Base-by-base conservation (phyloP, 192 early-diverging fungal genomes). In the Gorgonomyces haynaldii region DNA sequence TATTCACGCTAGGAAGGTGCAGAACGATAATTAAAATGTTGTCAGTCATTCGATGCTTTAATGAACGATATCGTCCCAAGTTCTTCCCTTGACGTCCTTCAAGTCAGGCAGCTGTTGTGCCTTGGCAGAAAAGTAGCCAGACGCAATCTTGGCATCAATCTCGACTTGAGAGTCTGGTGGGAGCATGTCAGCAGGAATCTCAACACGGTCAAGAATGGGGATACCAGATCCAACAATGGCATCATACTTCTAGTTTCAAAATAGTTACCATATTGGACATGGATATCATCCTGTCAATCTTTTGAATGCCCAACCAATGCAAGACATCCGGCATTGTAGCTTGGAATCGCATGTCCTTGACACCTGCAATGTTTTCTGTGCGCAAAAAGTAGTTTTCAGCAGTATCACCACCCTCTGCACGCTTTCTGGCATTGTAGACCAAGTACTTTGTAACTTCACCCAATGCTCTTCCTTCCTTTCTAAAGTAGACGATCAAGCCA, bases 391-490 rank as follows among this genome's bases (percentile, higher is more conserved):
- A 96, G 40, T 81, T 80, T 22, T 77, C 77, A 0, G 91, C 91
- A 0, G 85, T 86, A 56, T 96, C 91, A 28, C 89, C 89, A 15
- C 83, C 84, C 32, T 75, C 79, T 19, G 49, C 60, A 13, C 58
- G 37, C 66, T 90, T 89, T 52, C 91, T 78, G 3, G 88, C 91
- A 61, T 94, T 94, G 62, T 94, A 96, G 0, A 96, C 91, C 22
- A 92, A 66, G 49, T 96, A 96, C 63, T 96, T 96, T 27, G 88
- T 92, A 9, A 96, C 89, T 58, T 96, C 91, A 43, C 91, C 91
- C 42, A 96, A 60, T 5, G 89, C 89, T 24, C 91, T 72, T 12
- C 91, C 91, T 70, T 96, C 91, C 54, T 96, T 96, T 41, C 91
- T 78, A 70, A 91, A 96, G 61, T 96, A 96, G 24, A 96, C 82